Percentiles rank a stretch among this genome's conserved stretches.
phyloP scores from a whole-genome alignment of 148 eudicot species.

The Pharnaceum exiguum region DNA sequence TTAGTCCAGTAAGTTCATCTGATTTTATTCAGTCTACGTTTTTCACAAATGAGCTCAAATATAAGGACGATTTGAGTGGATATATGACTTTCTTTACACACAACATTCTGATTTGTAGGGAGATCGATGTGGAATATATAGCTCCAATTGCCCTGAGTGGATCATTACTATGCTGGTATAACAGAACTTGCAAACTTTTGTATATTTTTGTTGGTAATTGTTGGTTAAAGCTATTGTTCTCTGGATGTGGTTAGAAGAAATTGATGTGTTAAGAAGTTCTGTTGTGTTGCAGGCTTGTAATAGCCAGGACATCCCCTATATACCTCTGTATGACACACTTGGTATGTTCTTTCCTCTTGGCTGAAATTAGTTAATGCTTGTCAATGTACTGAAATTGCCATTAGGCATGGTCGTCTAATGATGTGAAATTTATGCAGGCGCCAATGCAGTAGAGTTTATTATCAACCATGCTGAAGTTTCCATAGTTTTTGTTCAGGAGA shows the following conservation, averaged over 20 bases:
- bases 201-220: neutral
- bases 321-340: constrained; percentile 87
- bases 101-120: constrained; percentile 34
- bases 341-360: constrained; percentile 42
- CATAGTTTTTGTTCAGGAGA: constrained; percentile 80
- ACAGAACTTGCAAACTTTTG: neutral
- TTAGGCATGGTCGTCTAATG: too few species aligned
- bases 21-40: neutral
- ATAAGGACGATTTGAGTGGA: neutral
- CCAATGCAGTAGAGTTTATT: constrained; percentile 92
- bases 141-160: constrained; percentile 84
- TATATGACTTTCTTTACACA: neutral
- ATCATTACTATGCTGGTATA: constrained; percentile 90
- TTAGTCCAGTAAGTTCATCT: constrained; percentile 61
- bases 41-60: neutral
- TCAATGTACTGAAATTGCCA: too few species aligned
- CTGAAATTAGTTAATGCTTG: neutral
- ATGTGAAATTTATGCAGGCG: constrained; percentile 40
- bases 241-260: neutral
- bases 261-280: neutral
- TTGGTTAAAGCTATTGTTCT: neutral
- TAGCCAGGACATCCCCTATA: constrained; percentile 77
- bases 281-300: constrained; percentile 67
- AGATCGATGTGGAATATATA: constrained; percentile 83
- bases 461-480: constrained; percentile 92